Conservation (phyloP, 176 grass and related monocot genomes). For the Cenchrus fungigraminus region DNA sequence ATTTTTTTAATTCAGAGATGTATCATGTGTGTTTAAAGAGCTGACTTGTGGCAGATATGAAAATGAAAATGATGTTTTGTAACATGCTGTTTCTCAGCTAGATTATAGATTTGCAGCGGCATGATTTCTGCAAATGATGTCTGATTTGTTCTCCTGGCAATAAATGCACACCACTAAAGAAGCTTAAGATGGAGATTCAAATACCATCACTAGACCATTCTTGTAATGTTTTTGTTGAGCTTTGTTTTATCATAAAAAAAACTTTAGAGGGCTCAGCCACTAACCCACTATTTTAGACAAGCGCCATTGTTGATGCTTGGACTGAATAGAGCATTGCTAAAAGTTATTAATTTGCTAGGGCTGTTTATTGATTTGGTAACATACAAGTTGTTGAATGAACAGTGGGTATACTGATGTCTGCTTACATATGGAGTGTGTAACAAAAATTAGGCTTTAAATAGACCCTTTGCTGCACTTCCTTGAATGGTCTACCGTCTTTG, state of each 20-base stretch:
- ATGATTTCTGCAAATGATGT: not conserved
- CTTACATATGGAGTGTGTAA: not conserved
- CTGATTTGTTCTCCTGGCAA: constrained; percentile 1
- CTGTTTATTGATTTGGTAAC: not conserved
- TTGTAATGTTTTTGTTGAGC: not conserved
- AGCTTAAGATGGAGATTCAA: not conserved
- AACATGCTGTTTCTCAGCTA: constrained; percentile 2
- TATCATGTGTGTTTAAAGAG: not conserved
- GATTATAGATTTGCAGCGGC: not conserved
- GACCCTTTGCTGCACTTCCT: not conserved
- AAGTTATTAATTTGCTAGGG: not conserved
- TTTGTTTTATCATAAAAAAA: constrained; percentile 13
- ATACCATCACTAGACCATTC: not conserved
- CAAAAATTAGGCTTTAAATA: not conserved
- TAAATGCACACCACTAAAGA: not conserved
- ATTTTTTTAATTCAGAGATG: constrained; percentile 4
- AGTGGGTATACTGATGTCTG: not conserved
- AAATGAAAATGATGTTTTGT: constrained; percentile 1
- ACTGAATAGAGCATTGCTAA: not conserved
- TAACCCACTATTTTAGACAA: not conserved
- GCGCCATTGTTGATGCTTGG: not conserved
- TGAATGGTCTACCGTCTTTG: not conserved
- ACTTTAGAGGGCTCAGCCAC: not conserved
- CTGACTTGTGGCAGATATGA: not conserved
- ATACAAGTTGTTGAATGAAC: not conserved